Conservation (phyloP, 768 basidiomycete species). For the Suillus variegatus region DNA sequence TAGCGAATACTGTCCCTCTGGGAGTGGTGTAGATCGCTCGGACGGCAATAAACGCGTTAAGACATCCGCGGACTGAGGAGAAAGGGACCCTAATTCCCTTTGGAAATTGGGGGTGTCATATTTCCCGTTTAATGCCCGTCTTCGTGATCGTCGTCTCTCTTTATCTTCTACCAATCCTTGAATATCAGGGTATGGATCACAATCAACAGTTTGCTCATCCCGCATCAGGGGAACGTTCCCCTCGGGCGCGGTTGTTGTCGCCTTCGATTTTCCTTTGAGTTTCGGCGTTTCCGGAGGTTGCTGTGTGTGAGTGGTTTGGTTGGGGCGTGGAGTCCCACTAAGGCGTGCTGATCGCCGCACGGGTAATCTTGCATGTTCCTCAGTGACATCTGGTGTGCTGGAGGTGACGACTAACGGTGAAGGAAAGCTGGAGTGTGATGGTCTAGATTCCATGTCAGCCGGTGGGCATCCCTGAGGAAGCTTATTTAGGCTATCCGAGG, state of each 20-base stretch:
- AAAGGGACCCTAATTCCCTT: conserved; percentile 55
- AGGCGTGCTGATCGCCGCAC: conserved; percentile 40
- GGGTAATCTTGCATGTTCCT: conserved; percentile 21
- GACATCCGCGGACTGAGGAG: conserved; percentile 54
- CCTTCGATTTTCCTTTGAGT: conserved; percentile 25
- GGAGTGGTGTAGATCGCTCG: conserved; percentile 18
- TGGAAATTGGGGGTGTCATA: conserved; percentile 19
- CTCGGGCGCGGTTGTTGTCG: conserved; percentile 11
- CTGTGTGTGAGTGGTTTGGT: conserved; percentile 7
- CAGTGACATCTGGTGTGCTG: neutral
- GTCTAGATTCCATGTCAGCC: neutral
- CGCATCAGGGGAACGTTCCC: neutral
- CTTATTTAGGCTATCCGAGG: conserved; percentile 1
- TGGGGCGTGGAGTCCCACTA: conserved; percentile 33
- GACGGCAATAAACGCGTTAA: conserved; percentile 40
- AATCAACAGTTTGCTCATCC: neutral
- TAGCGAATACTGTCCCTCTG: conserved; percentile 14
- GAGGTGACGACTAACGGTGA: conserved; percentile 11
- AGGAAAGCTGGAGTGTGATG: neutral
- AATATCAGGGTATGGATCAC: neutral
- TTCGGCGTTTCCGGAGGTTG: conserved; percentile 19
- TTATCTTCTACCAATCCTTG: neutral
- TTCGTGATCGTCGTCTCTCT: conserved; percentile 19
- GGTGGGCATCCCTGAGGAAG: neutral
- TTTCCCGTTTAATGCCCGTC: conserved; percentile 35